Conservation (phyloP, 148 eudicot genomes). For the Beta vulgaris region DNA sequence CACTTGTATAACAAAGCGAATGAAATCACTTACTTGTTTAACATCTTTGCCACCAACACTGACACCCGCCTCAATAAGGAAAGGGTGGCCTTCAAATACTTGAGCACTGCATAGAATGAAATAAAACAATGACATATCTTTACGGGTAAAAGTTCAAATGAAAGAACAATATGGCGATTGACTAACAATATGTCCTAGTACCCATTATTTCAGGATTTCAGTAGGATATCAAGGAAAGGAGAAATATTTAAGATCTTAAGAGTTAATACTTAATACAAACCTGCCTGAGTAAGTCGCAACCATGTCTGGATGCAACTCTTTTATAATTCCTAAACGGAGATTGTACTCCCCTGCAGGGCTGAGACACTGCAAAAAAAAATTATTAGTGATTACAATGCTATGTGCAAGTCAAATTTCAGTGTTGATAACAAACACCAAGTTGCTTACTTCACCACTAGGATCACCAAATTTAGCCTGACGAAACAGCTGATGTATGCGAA, state of each 20-base stretch:
- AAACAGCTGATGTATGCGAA: slow-evolving; percentile 96
- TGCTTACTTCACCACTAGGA: slow-evolving; percentile 95
- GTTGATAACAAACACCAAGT: slow-evolving; percentile 1
- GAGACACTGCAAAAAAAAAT: slow-evolving; percentile 66
- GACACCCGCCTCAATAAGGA: slow-evolving; percentile 95
- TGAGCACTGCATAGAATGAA: slow-evolving; percentile 66
- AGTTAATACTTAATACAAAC: slow-evolving; percentile 39
- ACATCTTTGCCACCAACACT: slow-evolving; percentile 99
- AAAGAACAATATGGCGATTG: not conserved
- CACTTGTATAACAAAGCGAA: slow-evolving; percentile 1
- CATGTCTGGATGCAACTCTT: slow-evolving; percentile 99
- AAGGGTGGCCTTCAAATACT: slow-evolving; percentile 98
- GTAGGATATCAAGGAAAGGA: not conserved
- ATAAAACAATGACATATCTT: not conserved
- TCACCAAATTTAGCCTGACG: slow-evolving; percentile 99
- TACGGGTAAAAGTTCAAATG: not conserved
- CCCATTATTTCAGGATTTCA: not conserved
- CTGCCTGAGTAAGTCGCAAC: slow-evolving; percentile 99
- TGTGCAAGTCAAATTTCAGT: not conserved
- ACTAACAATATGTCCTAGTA: not conserved
- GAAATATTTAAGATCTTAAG: not conserved
- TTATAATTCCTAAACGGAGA: slow-evolving; percentile 93
- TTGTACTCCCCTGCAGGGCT: slow-evolving; percentile 99
- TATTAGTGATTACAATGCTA: slow-evolving; percentile 12
- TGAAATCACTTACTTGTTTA: slow-evolving; percentile 64